Conservation (phyloP, 2,329 filamentous ascomycete genomes). For the Lizonia empirigonia region DNA sequence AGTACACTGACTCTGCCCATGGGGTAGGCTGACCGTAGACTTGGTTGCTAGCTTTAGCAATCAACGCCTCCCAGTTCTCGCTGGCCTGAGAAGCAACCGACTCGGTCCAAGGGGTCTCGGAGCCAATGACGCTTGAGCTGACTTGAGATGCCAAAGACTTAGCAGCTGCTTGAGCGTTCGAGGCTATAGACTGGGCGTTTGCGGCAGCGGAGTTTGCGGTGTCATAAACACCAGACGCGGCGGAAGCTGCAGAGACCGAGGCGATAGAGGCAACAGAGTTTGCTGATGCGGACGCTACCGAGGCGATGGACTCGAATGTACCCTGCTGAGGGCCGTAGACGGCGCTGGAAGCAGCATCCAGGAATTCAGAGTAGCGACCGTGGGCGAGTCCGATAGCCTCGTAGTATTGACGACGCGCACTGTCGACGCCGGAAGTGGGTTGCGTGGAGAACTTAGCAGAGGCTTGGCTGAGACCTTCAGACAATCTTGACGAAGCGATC, state of each 20-base stretch:
- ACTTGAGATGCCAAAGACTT: conserved; percentile 53
- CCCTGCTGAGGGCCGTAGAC: conserved; percentile 59
- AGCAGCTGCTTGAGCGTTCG: conserved; percentile 57
- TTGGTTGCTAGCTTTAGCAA: conserved; percentile 69
- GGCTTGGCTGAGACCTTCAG: conserved; percentile 72
- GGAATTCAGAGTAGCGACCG: conserved; percentile 76
- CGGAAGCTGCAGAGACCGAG: conserved; percentile 56
- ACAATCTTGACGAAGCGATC: conserved; percentile 71
- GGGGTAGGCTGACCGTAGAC: conserved; percentile 70
- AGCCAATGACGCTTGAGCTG: conserved; percentile 53
- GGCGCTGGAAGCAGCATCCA: conserved; percentile 72
- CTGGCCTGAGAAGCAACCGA: conserved; percentile 62
- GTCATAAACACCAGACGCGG: conserved; percentile 49
- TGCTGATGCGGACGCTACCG: conserved; percentile 48
- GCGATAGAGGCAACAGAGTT: conserved; percentile 51
- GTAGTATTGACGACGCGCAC: conserved; percentile 73
- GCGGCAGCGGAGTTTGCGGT: conserved; percentile 50
- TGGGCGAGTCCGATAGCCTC: conserved; percentile 79
- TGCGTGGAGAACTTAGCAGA: conserved; percentile 72
- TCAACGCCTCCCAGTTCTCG: conserved; percentile 66
- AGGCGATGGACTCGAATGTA: conserved; percentile 42
- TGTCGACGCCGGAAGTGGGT: conserved; percentile 62
- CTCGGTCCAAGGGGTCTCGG: conserved; percentile 58
- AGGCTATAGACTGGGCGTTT: conserved; percentile 49
- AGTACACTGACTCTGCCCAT: conserved; percentile 53